Percentiles rank a stretch among this genome's conserved stretches.
These are phyloP conservation scores for Hibiscus syriacus DNA, from an alignment of 345 rosid genomes.

Conservation along the genomic window DNA sequence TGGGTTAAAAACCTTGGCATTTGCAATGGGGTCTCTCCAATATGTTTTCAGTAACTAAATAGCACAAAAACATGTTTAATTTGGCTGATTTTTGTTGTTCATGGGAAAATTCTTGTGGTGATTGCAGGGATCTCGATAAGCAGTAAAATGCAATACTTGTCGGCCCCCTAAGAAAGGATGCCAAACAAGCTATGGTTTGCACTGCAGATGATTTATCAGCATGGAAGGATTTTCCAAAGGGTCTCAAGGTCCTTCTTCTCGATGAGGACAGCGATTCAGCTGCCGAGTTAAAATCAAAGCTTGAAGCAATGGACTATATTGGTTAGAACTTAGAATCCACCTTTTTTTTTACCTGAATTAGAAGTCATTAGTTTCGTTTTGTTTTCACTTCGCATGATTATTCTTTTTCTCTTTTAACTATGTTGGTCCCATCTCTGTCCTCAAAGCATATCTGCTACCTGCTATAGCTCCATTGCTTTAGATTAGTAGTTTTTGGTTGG, in stretches of 20 bases:
- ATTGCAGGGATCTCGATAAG: constrained; percentile 22
- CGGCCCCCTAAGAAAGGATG: no score
- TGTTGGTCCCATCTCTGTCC: no score
- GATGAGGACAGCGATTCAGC: constrained; percentile 47
- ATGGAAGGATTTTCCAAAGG: constrained; percentile 94
- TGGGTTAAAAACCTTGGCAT: not conserved
- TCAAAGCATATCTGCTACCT: constrained; percentile 5
- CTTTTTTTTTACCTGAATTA: constrained; percentile 5
- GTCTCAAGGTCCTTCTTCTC: constrained; percentile 87
- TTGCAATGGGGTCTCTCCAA: not conserved
- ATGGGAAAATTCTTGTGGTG: constrained; percentile 13
- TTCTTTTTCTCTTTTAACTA: no score
- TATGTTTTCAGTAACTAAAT: not conserved
- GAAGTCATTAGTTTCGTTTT: constrained; percentile 8
- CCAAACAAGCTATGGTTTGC: no score
- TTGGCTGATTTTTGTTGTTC: not conserved
- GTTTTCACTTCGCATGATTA: constrained; percentile 8
- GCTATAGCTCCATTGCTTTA: constrained; percentile 7
- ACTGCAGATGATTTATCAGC: constrained; percentile 72
- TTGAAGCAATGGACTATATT: constrained; percentile 80
- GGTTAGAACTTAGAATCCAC: constrained; percentile 55
- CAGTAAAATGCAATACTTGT: constrained; percentile 21
- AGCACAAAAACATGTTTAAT: not conserved
- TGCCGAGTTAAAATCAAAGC: constrained; percentile 57
- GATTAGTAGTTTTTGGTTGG: not conserved